Evolutionary conservation across 495 filamentous ascomycete genomes (phyloP).

Genomic region (Delitschia confertaspora): DNA sequence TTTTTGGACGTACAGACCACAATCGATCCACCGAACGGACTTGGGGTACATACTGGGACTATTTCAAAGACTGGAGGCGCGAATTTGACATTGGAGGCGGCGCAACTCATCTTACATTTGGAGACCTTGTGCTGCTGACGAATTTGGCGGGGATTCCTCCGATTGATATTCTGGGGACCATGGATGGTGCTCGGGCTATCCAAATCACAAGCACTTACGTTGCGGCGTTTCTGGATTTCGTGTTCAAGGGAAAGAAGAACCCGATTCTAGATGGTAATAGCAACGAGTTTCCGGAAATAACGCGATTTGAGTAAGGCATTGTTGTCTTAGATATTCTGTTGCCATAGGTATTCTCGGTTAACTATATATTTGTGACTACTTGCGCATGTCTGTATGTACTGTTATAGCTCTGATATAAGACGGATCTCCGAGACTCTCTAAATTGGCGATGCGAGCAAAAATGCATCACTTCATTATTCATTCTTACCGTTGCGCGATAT

Average conservation of each 20-base stretch:
- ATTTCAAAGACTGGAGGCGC: constrained; percentile 10
- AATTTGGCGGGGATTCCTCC: constrained; percentile 1
- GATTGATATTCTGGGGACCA: neutral
- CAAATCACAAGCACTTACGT: constrained; percentile 7
- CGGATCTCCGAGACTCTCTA: too few species aligned
- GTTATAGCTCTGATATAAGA: too few species aligned
- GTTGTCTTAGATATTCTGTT: neutral
- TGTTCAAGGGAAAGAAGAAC: neutral
- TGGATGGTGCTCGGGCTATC: constrained; percentile 7
- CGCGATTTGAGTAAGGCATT: neutral
- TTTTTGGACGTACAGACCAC: constrained; percentile 15
- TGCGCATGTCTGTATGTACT: too few species aligned
- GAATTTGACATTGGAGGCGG: constrained; percentile 10
- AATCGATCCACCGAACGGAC: constrained; percentile 9
- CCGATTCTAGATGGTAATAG: neutral
- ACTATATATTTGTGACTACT: too few species aligned
- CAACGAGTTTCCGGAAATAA: constrained; percentile 1
- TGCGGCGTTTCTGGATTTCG: constrained; percentile 10
- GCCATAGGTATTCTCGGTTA: neutral
- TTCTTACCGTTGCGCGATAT: too few species aligned
- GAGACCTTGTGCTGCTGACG: constrained; percentile 8
- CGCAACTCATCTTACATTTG: constrained; percentile 7
- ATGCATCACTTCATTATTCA: too few species aligned
- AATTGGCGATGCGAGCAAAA: too few species aligned
- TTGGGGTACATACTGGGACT: constrained; percentile 3